Evolutionary conservation across 2,329 filamentous ascomycete species (phyloP).

Genomic region (Penicillium hordei): DNA sequence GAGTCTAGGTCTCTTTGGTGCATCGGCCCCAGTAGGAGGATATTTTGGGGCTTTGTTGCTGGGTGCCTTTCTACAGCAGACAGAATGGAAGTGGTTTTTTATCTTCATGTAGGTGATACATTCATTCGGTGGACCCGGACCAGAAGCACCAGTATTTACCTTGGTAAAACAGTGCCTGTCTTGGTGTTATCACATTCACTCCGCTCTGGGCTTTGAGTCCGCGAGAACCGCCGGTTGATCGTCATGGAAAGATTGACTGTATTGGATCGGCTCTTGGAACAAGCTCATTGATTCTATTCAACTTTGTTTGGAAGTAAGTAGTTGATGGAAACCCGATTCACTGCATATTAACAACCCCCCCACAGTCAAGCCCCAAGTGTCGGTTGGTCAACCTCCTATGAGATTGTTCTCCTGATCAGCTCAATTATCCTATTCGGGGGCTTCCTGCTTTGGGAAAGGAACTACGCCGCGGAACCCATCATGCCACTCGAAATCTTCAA

Average conservation of each 20-base stretch:
- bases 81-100: slow-evolving; percentile 46
- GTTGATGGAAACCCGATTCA: background rate
- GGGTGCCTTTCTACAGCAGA: slow-evolving; percentile 39
- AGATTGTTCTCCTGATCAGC: slow-evolving; percentile 42
- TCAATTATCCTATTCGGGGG: slow-evolving; percentile 36
- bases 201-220: slow-evolving; percentile 31
- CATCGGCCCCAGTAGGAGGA: slow-evolving; percentile 49
- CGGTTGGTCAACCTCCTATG: slow-evolving; percentile 48
- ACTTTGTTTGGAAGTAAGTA: slow-evolving; percentile 54
- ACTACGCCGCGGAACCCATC: slow-evolving; percentile 44
- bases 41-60: slow-evolving; percentile 45
- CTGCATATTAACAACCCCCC: background rate
- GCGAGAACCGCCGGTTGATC: slow-evolving; percentile 34
- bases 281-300: slow-evolving; percentile 49
- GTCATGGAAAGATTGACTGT: slow-evolving; percentile 43
- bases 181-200: slow-evolving; percentile 26
- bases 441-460: slow-evolving; percentile 46
- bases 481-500: slow-evolving; percentile 49
- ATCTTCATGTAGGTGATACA: slow-evolving; percentile 35
- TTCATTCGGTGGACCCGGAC: background rate
- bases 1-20: slow-evolving; percentile 50
- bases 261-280: slow-evolving; percentile 44
- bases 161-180: slow-evolving; percentile 17
- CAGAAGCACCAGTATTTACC: background rate
- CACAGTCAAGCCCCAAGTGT: slow-evolving; percentile 45